These are phyloP conservation scores for Helenozyma rhizophorensis DNA, from an alignment of 805 yeast species.

Conservation along the genomic window DNA sequence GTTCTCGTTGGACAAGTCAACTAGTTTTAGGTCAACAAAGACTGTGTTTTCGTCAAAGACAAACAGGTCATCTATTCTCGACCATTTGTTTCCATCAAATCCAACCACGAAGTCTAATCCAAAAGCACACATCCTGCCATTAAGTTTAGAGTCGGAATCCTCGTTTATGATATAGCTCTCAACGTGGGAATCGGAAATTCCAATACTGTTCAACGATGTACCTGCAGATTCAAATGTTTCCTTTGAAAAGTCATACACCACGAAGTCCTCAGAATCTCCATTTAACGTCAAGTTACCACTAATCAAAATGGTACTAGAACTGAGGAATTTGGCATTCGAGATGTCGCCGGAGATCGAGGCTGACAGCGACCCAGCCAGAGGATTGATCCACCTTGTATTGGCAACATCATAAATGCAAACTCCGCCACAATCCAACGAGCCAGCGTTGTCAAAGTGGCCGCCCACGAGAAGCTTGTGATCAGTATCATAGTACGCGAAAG, in stretches of 20 bases:
- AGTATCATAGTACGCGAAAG: slow-evolving; percentile 31
- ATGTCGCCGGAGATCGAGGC: slow-evolving; percentile 42
- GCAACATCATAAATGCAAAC: slow-evolving; percentile 63
- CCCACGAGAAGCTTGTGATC: slow-evolving; percentile 55
- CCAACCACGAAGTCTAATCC: slow-evolving; percentile 35
- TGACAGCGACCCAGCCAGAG: slow-evolving; percentile 23
- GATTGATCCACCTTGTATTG: slow-evolving; percentile 51
- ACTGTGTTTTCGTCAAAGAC: slow-evolving; percentile 23
- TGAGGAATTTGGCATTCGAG: slow-evolving; percentile 47
- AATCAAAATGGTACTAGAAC: slow-evolving; percentile 33
- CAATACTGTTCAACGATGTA: slow-evolving; percentile 18
- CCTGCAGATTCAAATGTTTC: slow-evolving; percentile 20
- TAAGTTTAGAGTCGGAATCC: slow-evolving; percentile 26
- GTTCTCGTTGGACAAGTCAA: slow-evolving; percentile 31
- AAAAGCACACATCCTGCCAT: slow-evolving; percentile 35
- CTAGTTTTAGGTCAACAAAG: slow-evolving; percentile 43
- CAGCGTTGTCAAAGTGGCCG: slow-evolving; percentile 64
- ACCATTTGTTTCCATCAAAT: slow-evolving; percentile 49
- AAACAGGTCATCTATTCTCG: slow-evolving; percentile 32
- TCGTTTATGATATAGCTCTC: slow-evolving; percentile 46
- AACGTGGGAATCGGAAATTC: slow-evolving; percentile 19
- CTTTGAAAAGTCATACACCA: slow-evolving; percentile 49
- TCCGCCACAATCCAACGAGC: slow-evolving; percentile 52
- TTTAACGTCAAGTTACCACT: slow-evolving; percentile 51
- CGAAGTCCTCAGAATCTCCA: slow-evolving; percentile 38